These are phyloP conservation scores for Ascochyta lentis DNA, from an alignment of 2,329 filamentous ascomycete species.

Conservation along the genomic window DNA sequence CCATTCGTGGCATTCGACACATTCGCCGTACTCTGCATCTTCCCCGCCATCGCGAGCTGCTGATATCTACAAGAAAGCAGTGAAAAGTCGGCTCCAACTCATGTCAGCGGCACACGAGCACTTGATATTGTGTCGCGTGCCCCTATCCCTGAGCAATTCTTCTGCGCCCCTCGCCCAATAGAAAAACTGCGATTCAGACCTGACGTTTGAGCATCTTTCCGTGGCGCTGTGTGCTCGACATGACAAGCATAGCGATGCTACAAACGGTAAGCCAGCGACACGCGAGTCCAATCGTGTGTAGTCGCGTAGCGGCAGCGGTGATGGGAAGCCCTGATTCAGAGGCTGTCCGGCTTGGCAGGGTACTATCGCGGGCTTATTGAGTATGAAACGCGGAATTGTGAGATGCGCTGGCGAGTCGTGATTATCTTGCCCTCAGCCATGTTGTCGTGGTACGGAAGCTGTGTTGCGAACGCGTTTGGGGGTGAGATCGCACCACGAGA, in stretches of 20 bases:
- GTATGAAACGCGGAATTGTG: slow-evolving; percentile 1
- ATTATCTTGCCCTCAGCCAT: background rate
- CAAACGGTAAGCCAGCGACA: slow-evolving; percentile 18
- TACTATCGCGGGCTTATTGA: slow-evolving; percentile 5
- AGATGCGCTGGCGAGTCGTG: slow-evolving; percentile 17
- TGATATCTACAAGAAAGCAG: background rate
- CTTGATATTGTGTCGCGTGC: slow-evolving; percentile 17
- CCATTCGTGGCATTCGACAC: slow-evolving; percentile 20
- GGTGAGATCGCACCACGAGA: background rate
- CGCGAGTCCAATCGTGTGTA: slow-evolving; percentile 17
- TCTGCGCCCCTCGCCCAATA: slow-evolving; percentile 5
- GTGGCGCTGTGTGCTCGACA: slow-evolving; percentile 20
- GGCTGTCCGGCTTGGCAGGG: slow-evolving; percentile 22
- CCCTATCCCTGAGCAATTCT: slow-evolving; percentile 10
- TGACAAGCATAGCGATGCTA: slow-evolving; percentile 16
- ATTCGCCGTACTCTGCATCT: slow-evolving; percentile 20
- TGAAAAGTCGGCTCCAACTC: background rate
- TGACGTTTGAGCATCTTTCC: slow-evolving; percentile 19
- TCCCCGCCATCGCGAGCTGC: slow-evolving; percentile 21
- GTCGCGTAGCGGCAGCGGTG: slow-evolving; percentile 18
- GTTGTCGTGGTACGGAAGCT: background rate
- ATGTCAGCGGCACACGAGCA: background rate
- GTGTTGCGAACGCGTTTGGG: background rate
- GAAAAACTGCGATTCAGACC: slow-evolving; percentile 11
- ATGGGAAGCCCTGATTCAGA: slow-evolving; percentile 15